Percentiles rank a stretch among this genome's conserved stretches.
These are phyloP conservation scores for Sarcocystis neurona DNA, from an alignment of 169 alveolate genomes.

Conservation along the genomic window DNA sequence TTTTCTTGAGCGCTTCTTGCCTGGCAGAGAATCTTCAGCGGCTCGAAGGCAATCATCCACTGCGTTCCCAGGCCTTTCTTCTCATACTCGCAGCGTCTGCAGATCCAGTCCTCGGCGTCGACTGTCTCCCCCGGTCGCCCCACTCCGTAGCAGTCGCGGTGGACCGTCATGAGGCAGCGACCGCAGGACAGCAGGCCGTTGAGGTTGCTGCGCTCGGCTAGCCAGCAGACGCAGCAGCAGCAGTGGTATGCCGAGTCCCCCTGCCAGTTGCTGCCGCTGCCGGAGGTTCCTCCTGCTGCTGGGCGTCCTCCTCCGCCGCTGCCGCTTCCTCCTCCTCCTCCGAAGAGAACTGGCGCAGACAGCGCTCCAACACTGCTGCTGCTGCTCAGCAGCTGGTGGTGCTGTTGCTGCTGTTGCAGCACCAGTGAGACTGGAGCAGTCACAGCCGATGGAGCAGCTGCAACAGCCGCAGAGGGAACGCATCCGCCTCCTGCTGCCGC, in stretches of 20 bases:
- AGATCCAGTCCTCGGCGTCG: constrained; percentile 68
- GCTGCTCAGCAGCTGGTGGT: neutral
- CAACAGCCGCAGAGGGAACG: neutral
- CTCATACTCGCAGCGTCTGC: constrained; percentile 77
- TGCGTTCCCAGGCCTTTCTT: constrained; percentile 74
- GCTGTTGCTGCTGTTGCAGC: neutral
- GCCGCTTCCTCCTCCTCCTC: neutral
- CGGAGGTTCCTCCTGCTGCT: neutral
- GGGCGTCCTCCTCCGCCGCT: neutral
- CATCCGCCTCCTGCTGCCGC: constrained; percentile 23
- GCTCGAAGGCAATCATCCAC: constrained; percentile 71
- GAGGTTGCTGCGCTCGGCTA: constrained; percentile 64
- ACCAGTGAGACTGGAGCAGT: neutral
- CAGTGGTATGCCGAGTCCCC: too few relatives aligned
- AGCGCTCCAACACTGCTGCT: too few relatives aligned
- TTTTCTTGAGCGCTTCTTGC: neutral
- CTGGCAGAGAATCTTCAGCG: constrained; percentile 69
- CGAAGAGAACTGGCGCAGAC: neutral
- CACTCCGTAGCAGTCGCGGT: constrained; percentile 76
- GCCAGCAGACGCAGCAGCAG: constrained; percentile 75
- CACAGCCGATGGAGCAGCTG: neutral
- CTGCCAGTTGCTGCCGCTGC: neutral
- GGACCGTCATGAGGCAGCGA: constrained; percentile 72
- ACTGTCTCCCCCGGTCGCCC: constrained; percentile 63
- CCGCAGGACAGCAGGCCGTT: constrained; percentile 74